Evolutionary conservation across 1,284 basidiomycete genomes (phyloP).

Genomic region (Ceratobasidium sp.): DNA sequence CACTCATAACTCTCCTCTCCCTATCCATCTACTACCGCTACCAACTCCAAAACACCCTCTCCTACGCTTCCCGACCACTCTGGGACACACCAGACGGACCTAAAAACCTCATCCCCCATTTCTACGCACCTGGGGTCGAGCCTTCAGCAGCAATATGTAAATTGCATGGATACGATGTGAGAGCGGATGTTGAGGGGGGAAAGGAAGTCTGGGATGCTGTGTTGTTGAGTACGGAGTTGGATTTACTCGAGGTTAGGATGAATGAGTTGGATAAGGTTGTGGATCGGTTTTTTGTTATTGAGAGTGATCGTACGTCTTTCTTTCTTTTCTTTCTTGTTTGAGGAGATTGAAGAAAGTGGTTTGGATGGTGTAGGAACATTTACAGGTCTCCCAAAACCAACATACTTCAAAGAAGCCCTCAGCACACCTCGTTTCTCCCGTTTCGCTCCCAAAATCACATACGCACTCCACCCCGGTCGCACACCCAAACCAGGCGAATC

Average conservation of each 20-base stretch:
- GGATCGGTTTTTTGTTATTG: constrained; percentile 75
- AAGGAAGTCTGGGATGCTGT: constrained; percentile 68
- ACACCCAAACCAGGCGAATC: constrained; percentile 54
- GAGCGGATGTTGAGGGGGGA: constrained; percentile 6
- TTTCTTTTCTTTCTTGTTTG: neutral
- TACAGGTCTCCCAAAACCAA: constrained; percentile 71
- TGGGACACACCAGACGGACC: constrained; percentile 73
- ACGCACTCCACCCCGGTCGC: constrained; percentile 53
- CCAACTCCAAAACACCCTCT: constrained; percentile 55
- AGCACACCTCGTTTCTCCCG: constrained; percentile 66
- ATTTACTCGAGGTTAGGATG: constrained; percentile 77
- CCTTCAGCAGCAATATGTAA: constrained; percentile 65
- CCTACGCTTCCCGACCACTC: constrained; percentile 73
- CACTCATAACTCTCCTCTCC: constrained; percentile 7
- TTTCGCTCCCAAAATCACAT: constrained; percentile 70
- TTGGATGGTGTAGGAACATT: constrained; percentile 63
- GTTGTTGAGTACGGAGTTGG: constrained; percentile 75
- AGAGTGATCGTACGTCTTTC: constrained; percentile 63
- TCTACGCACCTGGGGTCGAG: constrained; percentile 68
- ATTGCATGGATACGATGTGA: constrained; percentile 63
- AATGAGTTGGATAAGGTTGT: constrained; percentile 75
- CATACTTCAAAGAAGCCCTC: constrained; percentile 61
- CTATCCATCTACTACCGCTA: constrained; percentile 28
- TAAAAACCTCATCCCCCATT: constrained; percentile 66
- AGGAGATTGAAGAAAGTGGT: neutral